These are phyloP conservation scores for Dendrostoma leiphaemia DNA, from an alignment of 2,329 filamentous ascomycete species.

Conservation along the genomic window DNA sequence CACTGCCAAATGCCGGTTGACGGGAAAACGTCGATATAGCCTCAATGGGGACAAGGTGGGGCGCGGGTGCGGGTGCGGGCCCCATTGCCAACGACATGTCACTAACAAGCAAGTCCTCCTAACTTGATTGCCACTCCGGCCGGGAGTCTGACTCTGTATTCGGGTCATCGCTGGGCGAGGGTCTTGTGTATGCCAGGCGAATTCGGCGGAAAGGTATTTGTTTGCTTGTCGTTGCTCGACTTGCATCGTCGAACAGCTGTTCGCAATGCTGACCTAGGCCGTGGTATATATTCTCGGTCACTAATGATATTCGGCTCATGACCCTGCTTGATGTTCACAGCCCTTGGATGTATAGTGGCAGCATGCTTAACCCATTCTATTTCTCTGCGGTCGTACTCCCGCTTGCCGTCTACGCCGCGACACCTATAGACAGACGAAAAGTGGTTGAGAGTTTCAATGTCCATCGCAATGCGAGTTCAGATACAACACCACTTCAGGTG, in stretches of 20 bases:
- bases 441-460: slow-evolving; percentile 44
- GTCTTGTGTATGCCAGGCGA: background rate
- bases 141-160: too few relatives aligned
- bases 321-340: too few relatives aligned
- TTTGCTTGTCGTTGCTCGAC: background rate
- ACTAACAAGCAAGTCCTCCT: background rate
- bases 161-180: slow-evolving; percentile 16
- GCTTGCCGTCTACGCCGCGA: slow-evolving; percentile 20
- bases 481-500: slow-evolving; percentile 50
- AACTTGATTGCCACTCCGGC: background rate
- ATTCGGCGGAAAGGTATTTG: too few relatives aligned
- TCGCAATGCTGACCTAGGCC: too few relatives aligned
- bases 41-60: too few relatives aligned
- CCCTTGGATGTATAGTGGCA: too few relatives aligned
- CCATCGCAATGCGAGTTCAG: slow-evolving; percentile 43
- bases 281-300: too few relatives aligned
- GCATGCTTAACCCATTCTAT: slow-evolving; percentile 1
- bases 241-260: background rate
- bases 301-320: too few relatives aligned
- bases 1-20: slow-evolving; percentile 8
- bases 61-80: slow-evolving; percentile 1
- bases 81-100: background rate
- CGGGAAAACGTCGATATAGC: slow-evolving; percentile 6
- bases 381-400: background rate
- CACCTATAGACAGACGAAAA: slow-evolving; percentile 29